phyloP scores from a whole-genome alignment of 768 basidiomycete genomes.

The Tricholoma saponaceum region DNA sequence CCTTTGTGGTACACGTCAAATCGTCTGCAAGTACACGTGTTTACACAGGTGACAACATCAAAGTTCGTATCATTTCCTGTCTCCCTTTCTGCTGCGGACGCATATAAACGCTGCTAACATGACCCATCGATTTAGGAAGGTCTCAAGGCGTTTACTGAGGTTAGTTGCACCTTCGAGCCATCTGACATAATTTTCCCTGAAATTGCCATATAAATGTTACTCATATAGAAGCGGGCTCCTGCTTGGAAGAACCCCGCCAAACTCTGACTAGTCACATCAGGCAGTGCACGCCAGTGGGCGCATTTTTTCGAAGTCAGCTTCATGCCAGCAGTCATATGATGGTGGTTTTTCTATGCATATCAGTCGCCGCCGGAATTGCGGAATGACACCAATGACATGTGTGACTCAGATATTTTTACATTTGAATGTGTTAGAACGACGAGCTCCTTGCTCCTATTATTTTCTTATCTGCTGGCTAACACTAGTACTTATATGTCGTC shows the following conservation, averaged over 20 bases:
- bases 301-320: neutral
- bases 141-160: slow-evolving; percentile 63
- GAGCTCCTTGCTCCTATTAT: neutral
- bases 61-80: slow-evolving; percentile 35
- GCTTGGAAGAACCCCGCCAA: slow-evolving; percentile 57
- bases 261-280: slow-evolving; percentile 26
- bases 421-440: too few species aligned
- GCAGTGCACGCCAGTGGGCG: neutral
- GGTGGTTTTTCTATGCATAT: neutral
- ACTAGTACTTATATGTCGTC: neutral
- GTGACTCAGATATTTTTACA: too few species aligned
- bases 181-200: neutral
- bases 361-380: neutral
- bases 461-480: neutral
- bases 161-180: slow-evolving; percentile 24
- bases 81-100: slow-evolving; percentile 3
- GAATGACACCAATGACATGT: too few species aligned
- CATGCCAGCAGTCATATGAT: neutral
- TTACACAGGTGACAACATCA: slow-evolving; percentile 65
- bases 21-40: slow-evolving; percentile 47
- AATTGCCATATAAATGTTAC: neutral
- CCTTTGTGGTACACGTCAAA: slow-evolving; percentile 41
- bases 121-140: slow-evolving; percentile 49
- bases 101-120: neutral
- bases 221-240: slow-evolving; percentile 37